phyloP scores from a whole-genome alignment of 176 grass and related monocot species.

The Secale cereale region DNA sequence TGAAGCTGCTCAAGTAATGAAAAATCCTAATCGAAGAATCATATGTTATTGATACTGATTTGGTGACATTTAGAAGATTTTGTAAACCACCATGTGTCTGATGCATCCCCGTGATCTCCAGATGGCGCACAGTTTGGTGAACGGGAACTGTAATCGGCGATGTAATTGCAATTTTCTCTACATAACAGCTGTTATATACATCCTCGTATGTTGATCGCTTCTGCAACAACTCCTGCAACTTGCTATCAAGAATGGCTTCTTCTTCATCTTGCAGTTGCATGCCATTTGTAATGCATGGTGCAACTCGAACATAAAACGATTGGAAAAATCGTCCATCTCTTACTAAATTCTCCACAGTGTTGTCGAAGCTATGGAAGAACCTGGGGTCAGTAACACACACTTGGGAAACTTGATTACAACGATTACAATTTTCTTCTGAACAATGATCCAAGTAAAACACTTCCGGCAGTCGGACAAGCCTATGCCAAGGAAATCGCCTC shows the following conservation, averaged over 20 bases:
- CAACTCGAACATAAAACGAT: neutral
- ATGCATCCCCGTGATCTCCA: neutral
- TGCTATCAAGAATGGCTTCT: neutral
- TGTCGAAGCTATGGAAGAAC: neutral
- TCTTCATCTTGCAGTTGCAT: neutral
- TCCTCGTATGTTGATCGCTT: neutral
- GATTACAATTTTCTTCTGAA: neutral
- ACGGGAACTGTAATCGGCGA: neutral
- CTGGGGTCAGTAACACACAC: neutral
- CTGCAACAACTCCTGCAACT: neutral
- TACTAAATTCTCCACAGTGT: rapidly evolving
- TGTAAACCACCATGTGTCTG: neutral
- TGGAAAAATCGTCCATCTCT: rapidly evolving
- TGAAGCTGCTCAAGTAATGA: neutral
- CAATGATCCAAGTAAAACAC: neutral
- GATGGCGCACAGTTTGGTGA: neutral
- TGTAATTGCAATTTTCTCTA: neutral
- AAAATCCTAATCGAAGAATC: neutral
- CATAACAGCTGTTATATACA: rapidly evolving
- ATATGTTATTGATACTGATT: neutral
- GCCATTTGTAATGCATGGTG: neutral
- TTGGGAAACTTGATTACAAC: neutral
- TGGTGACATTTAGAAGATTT: rapidly evolving
- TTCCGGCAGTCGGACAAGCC: neutral
- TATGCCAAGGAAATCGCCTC: slow-evolving; percentile 24